Base-by-base conservation (phyloP, 805 yeast species). In the Metschnikowia peoriensis region DNA sequence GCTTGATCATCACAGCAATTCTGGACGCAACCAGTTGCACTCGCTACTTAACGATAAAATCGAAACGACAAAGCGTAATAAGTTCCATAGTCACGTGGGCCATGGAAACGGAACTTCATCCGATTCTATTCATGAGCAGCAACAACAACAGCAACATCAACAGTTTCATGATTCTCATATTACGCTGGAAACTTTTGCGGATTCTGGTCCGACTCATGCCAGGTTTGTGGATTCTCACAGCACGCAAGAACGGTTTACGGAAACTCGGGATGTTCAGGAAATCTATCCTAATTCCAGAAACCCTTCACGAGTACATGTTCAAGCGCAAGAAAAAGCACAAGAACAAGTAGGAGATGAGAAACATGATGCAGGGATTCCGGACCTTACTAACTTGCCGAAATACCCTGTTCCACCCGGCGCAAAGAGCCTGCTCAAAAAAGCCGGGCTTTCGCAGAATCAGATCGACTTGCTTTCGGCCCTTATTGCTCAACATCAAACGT, bases 351-450 rank as follows among this genome's bases (percentile, higher is more conserved):
- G 5, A 34, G n/a, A 34, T 11, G n/a, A 3, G n/a, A 14, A 34
- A 14, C 43, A n/a, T 12, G 43, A 40, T 22, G 28, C 5, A n/a
- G 9, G 38, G 34, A 54, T 57, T 7, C 57, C 60, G 4, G 56
- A 55, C 42, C 69, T 38, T 67, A 75, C 35, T 1, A 66, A 70
- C 41, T 61, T 84, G 34, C 90, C 91, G 14, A 79, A 80, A 57
- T 82, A 84, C 14, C 79, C 80, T 0, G 89, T 88, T 5, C 94
- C 94, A 1, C 83, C 83, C 6, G 89, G 90, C 10, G 93, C 92
- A 1, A 80, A 82, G 56, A 68, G 75, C 17, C 80, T 90, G 1
- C 66, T 88, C 43, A 77, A 78, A 7, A 79, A 82, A 7, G 89
- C 85, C 2, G 94, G 94, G 0, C 74, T 88, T 41, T 73, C 83